Base-by-base conservation (phyloP, 2,329 filamentous ascomycete species). In the Claviceps maximensis region DNA sequence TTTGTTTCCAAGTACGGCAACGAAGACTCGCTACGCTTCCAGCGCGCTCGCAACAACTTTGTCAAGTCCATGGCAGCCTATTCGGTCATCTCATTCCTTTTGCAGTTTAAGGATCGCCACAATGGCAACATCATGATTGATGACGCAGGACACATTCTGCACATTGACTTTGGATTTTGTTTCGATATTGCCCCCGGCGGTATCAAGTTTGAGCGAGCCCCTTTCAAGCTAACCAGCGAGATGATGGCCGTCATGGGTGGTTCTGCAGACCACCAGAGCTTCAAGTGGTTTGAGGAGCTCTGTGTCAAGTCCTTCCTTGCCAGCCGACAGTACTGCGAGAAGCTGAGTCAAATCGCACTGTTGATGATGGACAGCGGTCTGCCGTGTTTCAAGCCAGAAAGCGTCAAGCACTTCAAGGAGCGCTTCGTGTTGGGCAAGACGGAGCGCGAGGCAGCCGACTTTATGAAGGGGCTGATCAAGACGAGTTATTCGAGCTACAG, bases 91-190 rank as follows among this genome's bases (percentile, higher is more conserved):
- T 94, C 89, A 0, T 98, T 95, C 72, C 76, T 98, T 15, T 74
- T 98, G 40, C 94, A 98, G 64, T 97, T 99, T 83, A 99, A 99
- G 70, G 93, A 99, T 67, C 84, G 93, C 3, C 93, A 98, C 73
- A 98, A 98, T 68, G 93, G 93, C 57, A 98, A 98, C 74, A 98
- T 98, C 74, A 98, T 98, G 94, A 84, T 98, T 58, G 91, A 98
- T 67, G 91, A 96, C 63, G 87, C 86, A 0, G 93, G 94, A 4
- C 93, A 98, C 70, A 95, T 98, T 63, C 80, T 98, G 52, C 93
- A 98, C 73, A 97, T 98, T 60, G 93, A 98, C 68, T 98, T 98
- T 64, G 93, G 93, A 10, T 99, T 98, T 78, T 97, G 91, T 72
- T 98, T 99, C 71, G 94, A 98, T 65, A 97, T 98, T 61, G 93